Base-by-base conservation (phyloP, 352 stramenopile genomes). In the Pythium aristosporum region DNA sequence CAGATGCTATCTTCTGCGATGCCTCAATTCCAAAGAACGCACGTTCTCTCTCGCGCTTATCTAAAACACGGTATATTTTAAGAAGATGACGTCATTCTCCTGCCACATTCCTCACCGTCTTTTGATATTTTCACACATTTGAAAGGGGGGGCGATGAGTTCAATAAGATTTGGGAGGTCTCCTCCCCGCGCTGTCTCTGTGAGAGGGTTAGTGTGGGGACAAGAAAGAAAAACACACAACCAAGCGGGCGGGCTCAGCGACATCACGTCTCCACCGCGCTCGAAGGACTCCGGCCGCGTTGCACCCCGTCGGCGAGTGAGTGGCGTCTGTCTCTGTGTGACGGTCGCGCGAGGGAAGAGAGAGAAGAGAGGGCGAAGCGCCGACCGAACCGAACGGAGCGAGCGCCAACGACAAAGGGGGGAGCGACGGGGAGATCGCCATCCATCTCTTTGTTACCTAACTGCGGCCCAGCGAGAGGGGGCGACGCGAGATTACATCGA, bases 211-310 rank as follows among this genome's bases (percentile, higher is more conserved):
- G 65, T 71, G 65, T 71, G 66, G 66, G 66, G 54, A 72, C 59
- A 68, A 72, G 66, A 56, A 72, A 72, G 66, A 72, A 68, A 72
- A 69, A 63, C 59, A 65, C 51, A 67, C 54, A 61, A 63, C 39
- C 30, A 15, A 57, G 60, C 48, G 32, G 43, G 63, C 39, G 58
- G 48, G 10, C 21, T 23, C 43, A 71, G 44, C 57, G 51, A 46
- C 57, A 63, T 48, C 21, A 55, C 60, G 28, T 37, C 20, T 28
- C 23, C 16, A 21, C 42, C 34, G 25, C 25, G 2, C 34, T 21
- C 9, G 43, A 39, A 20, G 16, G n/a, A 21, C 18, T 16, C 36
- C 18, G 12, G 15, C 25, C 32, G 20, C 57, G 47, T 62, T 62
- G 56, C 51, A 58, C 51, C 37, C 51, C 39, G 8, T 30, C 18